Evolutionary conservation across 2,329 filamentous ascomycete genomes (phyloP).

Genomic region (Cephalotrichum gorgonifer): DNA sequence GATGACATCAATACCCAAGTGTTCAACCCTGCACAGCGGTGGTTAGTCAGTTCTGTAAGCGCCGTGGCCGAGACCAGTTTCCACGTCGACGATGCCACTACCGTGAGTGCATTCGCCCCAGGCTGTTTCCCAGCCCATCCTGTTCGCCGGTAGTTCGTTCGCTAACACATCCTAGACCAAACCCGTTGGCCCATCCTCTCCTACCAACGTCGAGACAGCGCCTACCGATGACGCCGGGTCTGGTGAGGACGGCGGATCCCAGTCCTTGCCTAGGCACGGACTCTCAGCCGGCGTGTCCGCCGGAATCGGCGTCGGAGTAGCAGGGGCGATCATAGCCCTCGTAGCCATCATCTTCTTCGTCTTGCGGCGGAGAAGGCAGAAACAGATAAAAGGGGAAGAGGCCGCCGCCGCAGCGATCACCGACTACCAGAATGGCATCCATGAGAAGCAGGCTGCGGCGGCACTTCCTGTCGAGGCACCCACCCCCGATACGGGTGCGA

Average conservation of each 20-base stretch:
- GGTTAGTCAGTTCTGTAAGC: slow-evolving; percentile 20
- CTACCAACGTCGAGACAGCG: too few relatives aligned
- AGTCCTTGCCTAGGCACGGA: too few relatives aligned
- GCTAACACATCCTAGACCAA: background rate
- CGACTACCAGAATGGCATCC: background rate
- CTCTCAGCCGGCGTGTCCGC: slow-evolving; percentile 18
- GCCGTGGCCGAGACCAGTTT: slow-evolving; percentile 16
- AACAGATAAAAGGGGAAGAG: background rate
- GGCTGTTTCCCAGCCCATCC: too few relatives aligned
- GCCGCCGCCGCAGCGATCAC: background rate
- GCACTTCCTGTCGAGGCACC: background rate
- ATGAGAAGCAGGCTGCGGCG: background rate
- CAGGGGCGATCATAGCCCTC: slow-evolving; percentile 15
- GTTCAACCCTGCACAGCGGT: slow-evolving; percentile 19
- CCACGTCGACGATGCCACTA: background rate
- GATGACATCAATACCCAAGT: slow-evolving; percentile 12
- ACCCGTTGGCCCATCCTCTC: too few relatives aligned
- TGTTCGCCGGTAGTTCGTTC: too few relatives aligned
- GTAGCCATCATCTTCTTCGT: slow-evolving; percentile 14
- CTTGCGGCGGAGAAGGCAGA: slow-evolving; percentile 13
- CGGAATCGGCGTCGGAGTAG: slow-evolving; percentile 19
- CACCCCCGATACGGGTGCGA: background rate
- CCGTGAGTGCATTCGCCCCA: background rate
- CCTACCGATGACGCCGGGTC: background rate
- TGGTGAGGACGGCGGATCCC: background rate